A percentile compares a stretch with the other conserved stretches of the same genome.
Evolutionary conservation across 2,329 filamentous ascomycete species (phyloP).

Genomic region (Tolypocladium amazonense): DNA sequence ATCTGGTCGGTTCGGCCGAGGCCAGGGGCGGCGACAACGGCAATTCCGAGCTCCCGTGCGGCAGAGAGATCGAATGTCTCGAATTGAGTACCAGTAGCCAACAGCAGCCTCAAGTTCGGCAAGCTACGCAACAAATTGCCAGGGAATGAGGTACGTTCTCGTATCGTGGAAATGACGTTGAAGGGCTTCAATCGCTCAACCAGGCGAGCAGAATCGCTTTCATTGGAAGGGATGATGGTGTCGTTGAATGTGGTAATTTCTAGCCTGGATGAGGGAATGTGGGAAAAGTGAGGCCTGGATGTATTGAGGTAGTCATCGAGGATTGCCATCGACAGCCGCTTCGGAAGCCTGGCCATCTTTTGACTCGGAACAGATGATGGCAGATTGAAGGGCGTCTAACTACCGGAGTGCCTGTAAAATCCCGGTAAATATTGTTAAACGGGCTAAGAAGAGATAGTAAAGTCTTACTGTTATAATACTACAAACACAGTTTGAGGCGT

Average conservation of each 20-base stretch:
- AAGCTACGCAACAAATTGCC: slow-evolving; percentile 39
- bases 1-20: not conserved
- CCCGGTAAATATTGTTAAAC: no score
- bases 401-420: no score
- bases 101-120: slow-evolving; percentile 52
- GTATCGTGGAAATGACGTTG: not conserved
- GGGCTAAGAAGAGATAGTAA: no score
- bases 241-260: not conserved
- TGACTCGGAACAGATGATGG: not conserved
- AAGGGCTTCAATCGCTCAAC: not conserved
- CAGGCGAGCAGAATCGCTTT: not conserved
- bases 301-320: not conserved
- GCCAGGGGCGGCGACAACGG: not conserved
- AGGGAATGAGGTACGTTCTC: not conserved
- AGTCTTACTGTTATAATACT: no score
- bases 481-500: no score
- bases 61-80: slow-evolving; percentile 45
- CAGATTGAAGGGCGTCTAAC: not conserved
- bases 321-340: not conserved
- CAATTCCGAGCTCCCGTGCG: slow-evolving; percentile 30
- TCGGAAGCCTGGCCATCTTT: not conserved
- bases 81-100: slow-evolving; percentile 52
- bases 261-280: not conserved
- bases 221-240: not conserved
- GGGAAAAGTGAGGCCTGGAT: not conserved